Evolutionary conservation across 768 basidiomycete genomes (phyloP), one percentile per base, ranked within the genome.

Genomic region (Porpolomopsis calyptriformis): DNA sequence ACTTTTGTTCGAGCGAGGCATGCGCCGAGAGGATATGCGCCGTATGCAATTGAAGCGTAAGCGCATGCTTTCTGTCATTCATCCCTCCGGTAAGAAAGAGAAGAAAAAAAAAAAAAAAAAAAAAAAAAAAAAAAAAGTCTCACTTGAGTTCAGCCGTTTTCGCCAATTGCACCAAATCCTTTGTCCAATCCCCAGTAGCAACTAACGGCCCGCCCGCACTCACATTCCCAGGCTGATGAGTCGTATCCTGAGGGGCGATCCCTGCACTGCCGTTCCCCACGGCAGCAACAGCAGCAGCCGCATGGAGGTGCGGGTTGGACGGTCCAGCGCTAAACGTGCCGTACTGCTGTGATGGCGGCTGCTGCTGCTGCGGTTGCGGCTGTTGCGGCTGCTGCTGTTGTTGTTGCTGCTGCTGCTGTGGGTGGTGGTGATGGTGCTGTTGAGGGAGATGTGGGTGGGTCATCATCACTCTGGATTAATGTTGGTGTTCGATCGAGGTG

Each of bases 81-180:
- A 20, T 40, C 8, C 12, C 18, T 24, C n/a, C 33, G 29, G 20
- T 26, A 23, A 19, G 25, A 27, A 9, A 45, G 6, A 12, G 35
- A 20, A 29, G 22, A 23, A 26, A 16, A 43, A 9, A 26, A 40
- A 29, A 18, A 18, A 14, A 29, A 34, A 19, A 43, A 36, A 29
- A 20, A 3, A 23, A 29, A 26, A 43, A 52, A 44, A 31, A 35
- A 45, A 19, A 34, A 38, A 40, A 31, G 19, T 74, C 84, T 54
- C 60, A 90, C 87, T 90, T 90, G 56, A 90, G 72, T 59, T 90
- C 87, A 7, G 87, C 87, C 1, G 84, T 86, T 66, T 85, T 89
- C 4, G 87, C 87, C 9, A 90, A 72, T 43, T 89, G 84, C 25
- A 90, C 82, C 35, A 90, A 72, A 62, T 87, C 84, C 54, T 82